phyloP scores from a whole-genome alignment of 2,329 filamentous ascomycete species.

The Paracamarosporium sp. region DNA sequence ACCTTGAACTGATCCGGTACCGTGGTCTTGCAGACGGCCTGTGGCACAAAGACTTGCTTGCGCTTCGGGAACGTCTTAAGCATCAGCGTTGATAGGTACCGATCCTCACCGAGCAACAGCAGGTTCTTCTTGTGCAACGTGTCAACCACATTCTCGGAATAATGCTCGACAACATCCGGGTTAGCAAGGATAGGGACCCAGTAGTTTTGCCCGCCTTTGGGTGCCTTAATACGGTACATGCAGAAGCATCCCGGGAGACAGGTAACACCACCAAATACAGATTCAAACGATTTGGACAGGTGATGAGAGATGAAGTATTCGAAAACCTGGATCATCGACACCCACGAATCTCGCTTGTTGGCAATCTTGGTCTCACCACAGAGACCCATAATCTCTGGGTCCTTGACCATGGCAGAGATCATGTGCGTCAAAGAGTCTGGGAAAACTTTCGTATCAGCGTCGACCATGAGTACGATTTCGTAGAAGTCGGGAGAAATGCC shows the following conservation, averaged over 20 bases:
- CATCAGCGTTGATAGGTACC: conserved; percentile 96
- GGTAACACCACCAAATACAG: conserved; percentile 97
- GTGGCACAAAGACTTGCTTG: conserved; percentile 97
- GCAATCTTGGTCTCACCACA: conserved; percentile 99
- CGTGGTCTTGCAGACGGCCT: conserved; percentile 98
- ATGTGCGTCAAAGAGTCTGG: conserved; percentile 98
- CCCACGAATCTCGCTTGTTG: conserved; percentile 94
- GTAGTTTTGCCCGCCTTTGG: conserved; percentile 98
- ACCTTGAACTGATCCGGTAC: conserved; percentile 94
- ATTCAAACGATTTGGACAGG: conserved; percentile 95
- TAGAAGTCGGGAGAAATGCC: conserved; percentile 98
- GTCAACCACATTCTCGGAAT: conserved; percentile 98
- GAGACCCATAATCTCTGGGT: conserved; percentile 98
- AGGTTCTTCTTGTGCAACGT: conserved; percentile 98
- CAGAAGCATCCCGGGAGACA: conserved; percentile 99
- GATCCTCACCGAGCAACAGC: conserved; percentile 89
- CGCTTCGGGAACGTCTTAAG: conserved; percentile 98
- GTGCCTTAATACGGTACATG: conserved; percentile 99
- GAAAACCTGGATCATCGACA: conserved; percentile 98
- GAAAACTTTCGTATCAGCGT: conserved; percentile 99
- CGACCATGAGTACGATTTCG: conserved; percentile 97
- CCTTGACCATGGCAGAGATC: conserved; percentile 98
- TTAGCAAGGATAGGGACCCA: conserved; percentile 99
- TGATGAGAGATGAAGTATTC: conserved; percentile 99
- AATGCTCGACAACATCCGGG: conserved; percentile 97